Conservation (phyloP, 345 rosid species). For the Trapa bicornis region DNA sequence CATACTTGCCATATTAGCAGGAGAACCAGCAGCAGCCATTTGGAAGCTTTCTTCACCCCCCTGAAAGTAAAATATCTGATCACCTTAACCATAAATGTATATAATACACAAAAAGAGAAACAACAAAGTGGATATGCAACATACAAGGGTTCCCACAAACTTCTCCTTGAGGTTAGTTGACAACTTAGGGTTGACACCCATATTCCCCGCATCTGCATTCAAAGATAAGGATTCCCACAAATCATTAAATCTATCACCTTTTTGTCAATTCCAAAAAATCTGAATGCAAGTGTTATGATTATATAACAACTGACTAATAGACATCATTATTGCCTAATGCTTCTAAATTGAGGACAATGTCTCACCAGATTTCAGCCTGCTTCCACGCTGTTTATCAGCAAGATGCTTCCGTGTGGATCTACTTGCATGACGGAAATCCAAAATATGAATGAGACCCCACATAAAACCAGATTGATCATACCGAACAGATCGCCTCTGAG, state of each 20-base stretch:
- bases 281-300: conserved; percentile 5
- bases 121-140: background rate
- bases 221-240: conserved; percentile 6
- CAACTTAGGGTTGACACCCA: conserved; percentile 21
- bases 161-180: conserved; percentile 21
- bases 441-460: conserved; percentile 70
- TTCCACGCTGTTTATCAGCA: conserved; percentile 43
- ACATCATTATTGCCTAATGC: background rate
- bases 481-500: conserved; percentile 33
- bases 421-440: conserved; percentile 68
- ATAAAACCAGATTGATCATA: conserved; percentile 67
- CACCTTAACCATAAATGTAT: background rate
- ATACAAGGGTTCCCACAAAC: conserved; percentile 17
- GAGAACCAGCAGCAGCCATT: conserved; percentile 7
- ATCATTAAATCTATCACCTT: background rate
- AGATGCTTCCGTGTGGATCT: conserved; percentile 57
- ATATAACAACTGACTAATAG: background rate
- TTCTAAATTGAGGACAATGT: background rate
- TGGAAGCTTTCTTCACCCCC: conserved; percentile 32
- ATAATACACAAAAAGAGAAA: background rate
- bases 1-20: conserved; percentile 54
- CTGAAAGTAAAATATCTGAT: conserved; percentile 26
- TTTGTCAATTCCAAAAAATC: background rate
- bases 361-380: conserved; percentile 37
- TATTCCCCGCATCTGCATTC: conserved; percentile 29